Conservation (phyloP, 2,329 filamentous ascomycete genomes). For the Didymella pinodella region DNA sequence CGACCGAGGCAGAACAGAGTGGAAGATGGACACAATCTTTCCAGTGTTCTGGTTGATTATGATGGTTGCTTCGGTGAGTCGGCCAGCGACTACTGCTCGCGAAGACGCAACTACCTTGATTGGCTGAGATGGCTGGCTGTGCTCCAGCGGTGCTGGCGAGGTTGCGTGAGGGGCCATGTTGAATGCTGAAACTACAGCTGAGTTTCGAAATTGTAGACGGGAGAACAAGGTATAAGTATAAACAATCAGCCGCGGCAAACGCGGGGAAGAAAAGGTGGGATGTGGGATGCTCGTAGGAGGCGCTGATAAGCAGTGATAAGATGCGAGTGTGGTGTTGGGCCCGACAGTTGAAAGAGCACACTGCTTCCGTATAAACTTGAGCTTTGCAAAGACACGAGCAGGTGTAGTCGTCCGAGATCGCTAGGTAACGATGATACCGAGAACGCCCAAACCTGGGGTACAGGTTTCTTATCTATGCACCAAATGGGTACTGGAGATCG, state of each 20-base stretch:
- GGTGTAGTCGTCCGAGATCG: background rate
- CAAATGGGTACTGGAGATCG: conserved; percentile 27
- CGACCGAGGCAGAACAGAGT: conserved; percentile 75
- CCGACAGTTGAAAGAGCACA: conserved; percentile 22
- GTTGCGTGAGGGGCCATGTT: conserved; percentile 52
- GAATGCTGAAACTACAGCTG: background rate
- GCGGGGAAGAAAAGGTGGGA: conserved; percentile 31
- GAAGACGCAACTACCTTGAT: conserved; percentile 84
- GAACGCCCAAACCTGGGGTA: conserved; percentile 48
- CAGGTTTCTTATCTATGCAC: conserved; percentile 45
- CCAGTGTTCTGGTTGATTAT: conserved; percentile 79
- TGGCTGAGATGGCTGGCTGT: conserved; percentile 48
- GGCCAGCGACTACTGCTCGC: conserved; percentile 79
- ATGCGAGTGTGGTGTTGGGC: conserved; percentile 24
- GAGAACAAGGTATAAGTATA: conserved; percentile 9
- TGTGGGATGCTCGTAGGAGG: conserved; percentile 25
- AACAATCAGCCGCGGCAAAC: conserved; percentile 32
- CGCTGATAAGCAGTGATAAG: conserved; percentile 50
- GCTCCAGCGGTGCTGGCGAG: conserved; percentile 39
- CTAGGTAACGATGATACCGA: conserved; percentile 11
- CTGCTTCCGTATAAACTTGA: background rate
- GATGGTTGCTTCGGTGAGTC: conserved; percentile 83
- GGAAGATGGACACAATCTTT: conserved; percentile 80
- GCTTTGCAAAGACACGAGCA: conserved; percentile 1
- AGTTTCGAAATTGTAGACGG: background rate